Conservation (phyloP, 2,329 filamentous ascomycete genomes). For the Alternaria brassicicola region DNA sequence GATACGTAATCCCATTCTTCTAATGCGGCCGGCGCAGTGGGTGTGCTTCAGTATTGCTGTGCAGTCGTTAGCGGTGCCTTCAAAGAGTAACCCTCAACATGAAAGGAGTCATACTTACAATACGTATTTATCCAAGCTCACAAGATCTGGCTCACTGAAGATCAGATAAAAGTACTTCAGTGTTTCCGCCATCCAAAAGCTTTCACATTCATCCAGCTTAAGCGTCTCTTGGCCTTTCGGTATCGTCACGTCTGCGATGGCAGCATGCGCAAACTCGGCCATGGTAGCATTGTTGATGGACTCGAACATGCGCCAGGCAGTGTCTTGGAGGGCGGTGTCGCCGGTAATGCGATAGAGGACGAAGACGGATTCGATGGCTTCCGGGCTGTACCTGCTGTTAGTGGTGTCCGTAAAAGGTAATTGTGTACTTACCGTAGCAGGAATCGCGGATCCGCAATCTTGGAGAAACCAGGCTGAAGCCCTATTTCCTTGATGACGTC, state of each 20-base stretch:
- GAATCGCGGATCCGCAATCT: constrained; percentile 48
- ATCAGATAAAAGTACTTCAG: constrained; percentile 91
- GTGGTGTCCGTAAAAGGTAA: background rate
- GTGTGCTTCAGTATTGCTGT: constrained; percentile 61
- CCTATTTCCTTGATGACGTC: constrained; percentile 48
- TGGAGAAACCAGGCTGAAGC: constrained; percentile 50
- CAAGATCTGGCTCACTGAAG: constrained; percentile 70
- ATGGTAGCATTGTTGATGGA: constrained; percentile 70
- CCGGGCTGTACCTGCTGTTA: constrained; percentile 62
- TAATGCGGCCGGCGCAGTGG: constrained; percentile 51
- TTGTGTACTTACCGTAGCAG: constrained; percentile 46
- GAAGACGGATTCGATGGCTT: constrained; percentile 87
- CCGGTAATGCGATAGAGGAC: constrained; percentile 91
- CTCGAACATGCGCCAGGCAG: constrained; percentile 86
- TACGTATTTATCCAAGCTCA: constrained; percentile 72
- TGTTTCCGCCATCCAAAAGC: constrained; percentile 89
- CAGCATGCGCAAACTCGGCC: constrained; percentile 71
- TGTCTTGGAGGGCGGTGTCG: constrained; percentile 74
- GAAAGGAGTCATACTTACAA: constrained; percentile 45
- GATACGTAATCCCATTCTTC: background rate
- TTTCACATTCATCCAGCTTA: constrained; percentile 58
- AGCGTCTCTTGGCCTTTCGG: constrained; percentile 28
- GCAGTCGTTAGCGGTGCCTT: background rate
- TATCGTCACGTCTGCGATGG: constrained; percentile 68
- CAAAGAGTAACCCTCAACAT: background rate